Evolutionary conservation across 768 basidiomycete genomes (phyloP), one percentile per base, ranked within the genome.

Genomic region (Mycena rosella): DNA sequence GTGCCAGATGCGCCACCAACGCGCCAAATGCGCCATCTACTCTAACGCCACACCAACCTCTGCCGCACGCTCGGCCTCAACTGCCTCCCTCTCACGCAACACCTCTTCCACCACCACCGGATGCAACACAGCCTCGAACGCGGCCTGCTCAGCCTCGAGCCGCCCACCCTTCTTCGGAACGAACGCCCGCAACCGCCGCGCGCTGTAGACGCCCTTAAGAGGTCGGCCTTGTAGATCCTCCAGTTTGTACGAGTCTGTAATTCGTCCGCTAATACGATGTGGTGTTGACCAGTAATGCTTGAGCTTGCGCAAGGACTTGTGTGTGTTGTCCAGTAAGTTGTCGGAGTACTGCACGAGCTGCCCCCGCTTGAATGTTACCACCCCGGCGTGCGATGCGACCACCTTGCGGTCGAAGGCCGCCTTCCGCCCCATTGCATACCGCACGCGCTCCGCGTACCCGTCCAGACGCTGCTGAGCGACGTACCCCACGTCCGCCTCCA

Each of bases 281-380:
- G 78, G 81, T 13, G 56, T 51, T 13, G 79, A 81, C 77, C 78
- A 82, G 38, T 68, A 76, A 5, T 77, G 75, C 8, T 75, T 22
- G 1, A 81, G 56, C 53, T 82, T 82, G 17, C 72, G 32, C 29
- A 73, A 62, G 0, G 75, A 71, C 26, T 68, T 67, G 66, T 77
- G 73, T 2, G 76, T 80, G 63, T 74, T 71, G 44, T 77, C 77
- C 9, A 74, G 70, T 8, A 73, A 52, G 15, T 59, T 78, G 26
- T 73, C 42, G 27, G 77, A 74, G 3, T 79, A 67, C 62, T 81
- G 79, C 5, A 79, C 76, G 10, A 81, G 72, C 9, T 79, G 64
- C 0, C 77, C 75, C 11, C n/a, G 3, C 13, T 57, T 13, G 67
- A 80, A 81, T 11, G 67, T 52, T 1, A 77, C 73, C 29, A 68